These are phyloP conservation scores for Ophiosphaerella korrae DNA, from an alignment of 2,329 filamentous ascomycete genomes.

Conservation along the genomic window DNA sequence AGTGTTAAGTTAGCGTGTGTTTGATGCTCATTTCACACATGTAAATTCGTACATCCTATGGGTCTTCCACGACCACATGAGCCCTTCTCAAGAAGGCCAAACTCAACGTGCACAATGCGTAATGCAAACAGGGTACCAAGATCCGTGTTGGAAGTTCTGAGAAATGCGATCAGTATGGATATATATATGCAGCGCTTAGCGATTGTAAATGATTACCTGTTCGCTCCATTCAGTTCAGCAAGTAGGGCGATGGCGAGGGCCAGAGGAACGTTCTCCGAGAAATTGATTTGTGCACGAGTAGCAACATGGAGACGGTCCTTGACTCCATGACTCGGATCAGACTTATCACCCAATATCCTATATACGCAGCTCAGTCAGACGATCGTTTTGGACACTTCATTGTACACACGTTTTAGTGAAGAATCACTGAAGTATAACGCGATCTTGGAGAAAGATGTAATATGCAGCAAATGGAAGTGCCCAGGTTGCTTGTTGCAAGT, in stretches of 20 bases:
- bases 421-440: constrained; percentile 45
- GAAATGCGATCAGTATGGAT: not conserved
- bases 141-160: constrained; percentile 32
- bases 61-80: constrained; percentile 27
- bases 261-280: constrained; percentile 52
- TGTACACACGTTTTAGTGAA: constrained; percentile 34
- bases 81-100: constrained; percentile 42
- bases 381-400: not conserved
- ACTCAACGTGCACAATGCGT: constrained; percentile 48
- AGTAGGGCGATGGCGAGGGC: constrained; percentile 46
- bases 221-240: constrained; percentile 53
- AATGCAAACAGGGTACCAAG: constrained; percentile 47
- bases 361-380: constrained; percentile 18
- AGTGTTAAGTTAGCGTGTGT: too few species aligned
- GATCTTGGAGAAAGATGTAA: constrained; percentile 48
- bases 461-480: constrained; percentile 50
- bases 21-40: too few species aligned
- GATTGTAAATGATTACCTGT: constrained; percentile 25
- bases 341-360: constrained; percentile 30
- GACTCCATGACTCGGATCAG: constrained; percentile 14
- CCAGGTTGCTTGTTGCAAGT: constrained; percentile 35
- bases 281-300: constrained; percentile 49
- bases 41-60: constrained; percentile 21
- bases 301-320: constrained; percentile 44
- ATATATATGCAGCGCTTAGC: not conserved